Conservation (phyloP, 768 basidiomycete genomes). For the Exidia glandulosa region DNA sequence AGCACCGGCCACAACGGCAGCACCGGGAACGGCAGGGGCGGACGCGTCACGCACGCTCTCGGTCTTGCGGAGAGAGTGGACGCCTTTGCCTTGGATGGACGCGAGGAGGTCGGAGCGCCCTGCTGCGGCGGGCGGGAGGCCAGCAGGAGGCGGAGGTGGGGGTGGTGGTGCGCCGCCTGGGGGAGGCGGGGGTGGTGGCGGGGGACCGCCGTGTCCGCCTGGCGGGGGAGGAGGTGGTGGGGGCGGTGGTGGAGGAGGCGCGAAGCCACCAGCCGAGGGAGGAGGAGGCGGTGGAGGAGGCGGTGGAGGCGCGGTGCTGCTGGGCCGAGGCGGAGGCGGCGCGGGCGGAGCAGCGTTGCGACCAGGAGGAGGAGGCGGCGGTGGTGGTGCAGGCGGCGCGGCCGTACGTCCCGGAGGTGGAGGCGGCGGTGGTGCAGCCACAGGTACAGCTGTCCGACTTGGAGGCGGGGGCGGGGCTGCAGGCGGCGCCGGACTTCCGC, state of each 20-base stretch:
- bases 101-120: constrained; percentile 60
- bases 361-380: constrained; percentile 15
- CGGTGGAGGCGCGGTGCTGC: constrained; percentile 18
- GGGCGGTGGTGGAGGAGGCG: constrained; percentile 20
- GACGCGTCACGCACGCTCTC: constrained; percentile 16
- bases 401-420: constrained; percentile 19
- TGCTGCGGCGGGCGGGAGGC: constrained; percentile 13
- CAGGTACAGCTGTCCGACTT: constrained; percentile 23
- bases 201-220: constrained; percentile 16
- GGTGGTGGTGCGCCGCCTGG: constrained; percentile 23
- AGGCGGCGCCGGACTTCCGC: constrained; percentile 4
- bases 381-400: constrained; percentile 28
- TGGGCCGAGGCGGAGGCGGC: constrained; percentile 8
- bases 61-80: constrained; percentile 57
- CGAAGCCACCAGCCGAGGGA: constrained; percentile 11
- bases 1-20: constrained; percentile 5
- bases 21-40: constrained; percentile 14
- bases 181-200: constrained; percentile 32
- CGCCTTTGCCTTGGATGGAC: constrained; percentile 73
- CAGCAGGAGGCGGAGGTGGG: constrained; percentile 19
- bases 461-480: background rate
- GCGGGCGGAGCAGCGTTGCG: constrained; percentile 18
- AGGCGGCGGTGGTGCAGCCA: constrained; percentile 16
- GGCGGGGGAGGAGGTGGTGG: constrained; percentile 14
- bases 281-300: constrained; percentile 35